phyloP scores from a whole-genome alignment of 352 stramenopile genomes.

The Phytophthora tentaculata region DNA sequence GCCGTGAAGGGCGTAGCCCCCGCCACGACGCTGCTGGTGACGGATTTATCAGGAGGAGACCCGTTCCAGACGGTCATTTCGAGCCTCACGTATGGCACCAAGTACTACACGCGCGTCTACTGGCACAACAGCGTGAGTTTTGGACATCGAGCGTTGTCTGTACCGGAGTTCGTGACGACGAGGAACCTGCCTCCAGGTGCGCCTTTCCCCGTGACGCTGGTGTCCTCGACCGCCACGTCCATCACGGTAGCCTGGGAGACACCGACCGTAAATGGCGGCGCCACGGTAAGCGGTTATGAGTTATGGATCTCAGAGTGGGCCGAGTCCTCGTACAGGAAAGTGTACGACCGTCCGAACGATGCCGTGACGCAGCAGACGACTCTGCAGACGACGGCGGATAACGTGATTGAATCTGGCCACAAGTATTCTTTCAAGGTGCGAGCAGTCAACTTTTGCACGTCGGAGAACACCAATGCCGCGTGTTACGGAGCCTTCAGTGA shows the following conservation, averaged over 20 bases:
- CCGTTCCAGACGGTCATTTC: conserved; percentile 73
- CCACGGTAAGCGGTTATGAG: conserved; percentile 94
- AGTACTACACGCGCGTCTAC: conserved; percentile 92
- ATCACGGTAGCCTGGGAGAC: conserved; percentile 93
- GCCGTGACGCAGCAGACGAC: conserved; percentile 68
- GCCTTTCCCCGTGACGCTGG: conserved; percentile 86
- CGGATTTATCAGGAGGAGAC: conserved; percentile 77
- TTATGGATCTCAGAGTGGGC: conserved; percentile 97
- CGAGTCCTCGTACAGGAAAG: conserved; percentile 75
- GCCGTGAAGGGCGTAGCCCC: conserved; percentile 63
- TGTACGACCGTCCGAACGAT: conserved; percentile 95
- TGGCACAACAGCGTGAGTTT: conserved; percentile 91
- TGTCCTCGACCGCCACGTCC: conserved; percentile 87
- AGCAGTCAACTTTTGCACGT: conserved; percentile 94
- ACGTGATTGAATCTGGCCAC: conserved; percentile 90
- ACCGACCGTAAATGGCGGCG: conserved; percentile 92
- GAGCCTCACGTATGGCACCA: conserved; percentile 81
- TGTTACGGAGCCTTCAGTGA: conserved; percentile 93
- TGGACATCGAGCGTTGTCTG: conserved; percentile 70
- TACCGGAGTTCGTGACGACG: conserved; percentile 82
- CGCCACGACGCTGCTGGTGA: conserved; percentile 54
- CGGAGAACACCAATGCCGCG: conserved; percentile 63
- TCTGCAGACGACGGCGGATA: conserved; percentile 79
- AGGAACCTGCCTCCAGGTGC: conserved; percentile 89
- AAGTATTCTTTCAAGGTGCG: conserved; percentile 95